Evolutionary conservation across 495 filamentous ascomycete genomes (phyloP).

Genomic region (Articulospora tetracladia): DNA sequence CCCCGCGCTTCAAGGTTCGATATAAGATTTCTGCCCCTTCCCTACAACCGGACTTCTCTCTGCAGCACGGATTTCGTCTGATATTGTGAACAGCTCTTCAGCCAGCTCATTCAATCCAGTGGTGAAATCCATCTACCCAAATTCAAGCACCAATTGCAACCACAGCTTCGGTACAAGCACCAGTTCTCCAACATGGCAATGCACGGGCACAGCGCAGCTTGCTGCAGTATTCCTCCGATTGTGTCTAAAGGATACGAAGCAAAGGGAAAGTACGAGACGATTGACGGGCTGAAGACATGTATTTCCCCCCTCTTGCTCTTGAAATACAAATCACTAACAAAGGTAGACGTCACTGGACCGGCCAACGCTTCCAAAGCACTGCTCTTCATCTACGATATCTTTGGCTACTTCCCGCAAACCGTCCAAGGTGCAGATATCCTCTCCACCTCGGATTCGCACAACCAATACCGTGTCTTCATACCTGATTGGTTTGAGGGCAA

Average conservation of each 20-base stretch:
- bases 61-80: too few species aligned
- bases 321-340: constrained; percentile 1
- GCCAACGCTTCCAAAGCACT: constrained; percentile 53
- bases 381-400: constrained; percentile 67
- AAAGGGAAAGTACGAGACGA: constrained; percentile 62
- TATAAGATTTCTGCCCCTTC: background rate
- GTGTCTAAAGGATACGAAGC: constrained; percentile 53
- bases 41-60: background rate
- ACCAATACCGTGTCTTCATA: constrained; percentile 62
- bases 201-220: constrained; percentile 53
- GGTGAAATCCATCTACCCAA: too few species aligned
- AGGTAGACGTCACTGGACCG: constrained; percentile 60
- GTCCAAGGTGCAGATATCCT: constrained; percentile 70
- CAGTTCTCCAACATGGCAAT: constrained; percentile 19
- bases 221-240: constrained; percentile 70
- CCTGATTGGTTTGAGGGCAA: constrained; percentile 66
- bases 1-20: background rate
- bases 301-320: background rate
- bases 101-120: too few species aligned
- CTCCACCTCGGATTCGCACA: constrained; percentile 46
- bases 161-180: background rate
- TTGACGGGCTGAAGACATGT: constrained; percentile 70
- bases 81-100: too few species aligned
- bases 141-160: too few species aligned
- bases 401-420: constrained; percentile 64